Base-by-base conservation (phyloP, 495 filamentous ascomycete genomes). In the Bombardia bombarda region DNA sequence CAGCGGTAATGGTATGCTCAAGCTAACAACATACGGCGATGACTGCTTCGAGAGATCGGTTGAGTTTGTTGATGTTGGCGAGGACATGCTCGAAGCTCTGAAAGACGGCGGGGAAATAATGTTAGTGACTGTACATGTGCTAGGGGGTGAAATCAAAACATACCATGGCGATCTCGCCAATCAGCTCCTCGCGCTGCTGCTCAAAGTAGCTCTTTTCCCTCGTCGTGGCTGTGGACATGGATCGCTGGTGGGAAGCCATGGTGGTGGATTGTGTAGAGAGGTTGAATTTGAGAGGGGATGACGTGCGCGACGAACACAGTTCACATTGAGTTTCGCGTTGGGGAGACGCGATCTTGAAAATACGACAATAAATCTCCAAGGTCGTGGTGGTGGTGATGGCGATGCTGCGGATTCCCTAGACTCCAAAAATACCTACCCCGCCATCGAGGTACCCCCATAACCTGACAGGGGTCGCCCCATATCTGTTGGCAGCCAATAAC, bases 41-140 rank as follows among this genome's bases (percentile, higher is more conserved):
- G n/a, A 96, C 82, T 39, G 88, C 86, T 59, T 98, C 92, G 24
- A 98, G 65, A 26, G 82, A 86, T 22, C 92, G 84, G 62, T 96
- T 98, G 39, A 98, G 67, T 49, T 89, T 86, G 63, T 98, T 98
- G 63, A 97, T 87, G 55, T 95, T 95, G 50, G 89, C 86, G 39
- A 98, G 84, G 36, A 96, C 90, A 55, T 90, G 78, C 51, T 98
- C 92, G 63, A 98, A 84, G 60, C 80, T 83, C 87, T 93, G 47
- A 9, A 24, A 9, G 22, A 46, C 22, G 34, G n/a, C 18, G 7
- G 2, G 3, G 1, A 21, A 16, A 18, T 8, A 13, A 13, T 28
- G 13, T 2, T 28, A 28, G 26, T 28, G 26, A 34, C 12, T 34
- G 14, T 19, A 17, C 5, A 1, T 34, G 14, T 34, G 3, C 17